Evolutionary conservation across 139 green algal genomes (phyloP).

Genomic region (Chlorella sp.): DNA sequence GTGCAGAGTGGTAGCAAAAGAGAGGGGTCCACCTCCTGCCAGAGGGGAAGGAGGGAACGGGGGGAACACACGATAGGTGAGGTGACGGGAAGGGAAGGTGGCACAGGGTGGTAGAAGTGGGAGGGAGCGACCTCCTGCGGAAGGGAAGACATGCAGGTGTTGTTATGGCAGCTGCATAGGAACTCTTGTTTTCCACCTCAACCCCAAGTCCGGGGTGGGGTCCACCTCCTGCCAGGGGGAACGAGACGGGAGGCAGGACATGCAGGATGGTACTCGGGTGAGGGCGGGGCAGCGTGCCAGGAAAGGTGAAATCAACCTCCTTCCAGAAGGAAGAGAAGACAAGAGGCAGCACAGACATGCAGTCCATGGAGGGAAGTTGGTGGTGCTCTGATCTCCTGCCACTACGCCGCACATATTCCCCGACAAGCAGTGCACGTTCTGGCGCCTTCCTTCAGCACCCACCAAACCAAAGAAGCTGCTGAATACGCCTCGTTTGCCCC

Average conservation of each 20-base stretch:
- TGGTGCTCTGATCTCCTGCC: no score
- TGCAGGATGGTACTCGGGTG: no score
- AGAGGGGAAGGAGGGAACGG: neutral
- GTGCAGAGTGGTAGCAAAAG: neutral
- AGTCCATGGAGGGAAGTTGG: no score
- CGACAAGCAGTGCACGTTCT: no score
- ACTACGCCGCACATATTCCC: no score
- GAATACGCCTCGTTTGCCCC: no score
- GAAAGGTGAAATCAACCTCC: no score
- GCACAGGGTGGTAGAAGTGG: neutral
- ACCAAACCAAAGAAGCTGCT: no score
- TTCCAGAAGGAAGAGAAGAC: no score
- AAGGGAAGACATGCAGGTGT: neutral
- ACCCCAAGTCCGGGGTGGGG: constrained; percentile 77
- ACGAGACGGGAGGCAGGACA: neutral
- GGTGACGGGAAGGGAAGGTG: neutral
- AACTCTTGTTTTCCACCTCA: neutral
- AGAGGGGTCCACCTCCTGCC: neutral
- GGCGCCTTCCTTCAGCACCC: no score
- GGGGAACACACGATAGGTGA: neutral
- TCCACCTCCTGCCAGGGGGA: constrained; percentile 88
- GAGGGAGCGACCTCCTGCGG: neutral
- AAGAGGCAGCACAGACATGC: no score
- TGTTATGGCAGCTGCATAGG: neutral
- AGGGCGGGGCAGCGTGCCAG: no score